Evolutionary conservation across 345 rosid genomes (phyloP).

Genomic region (Isatis tinctoria): DNA sequence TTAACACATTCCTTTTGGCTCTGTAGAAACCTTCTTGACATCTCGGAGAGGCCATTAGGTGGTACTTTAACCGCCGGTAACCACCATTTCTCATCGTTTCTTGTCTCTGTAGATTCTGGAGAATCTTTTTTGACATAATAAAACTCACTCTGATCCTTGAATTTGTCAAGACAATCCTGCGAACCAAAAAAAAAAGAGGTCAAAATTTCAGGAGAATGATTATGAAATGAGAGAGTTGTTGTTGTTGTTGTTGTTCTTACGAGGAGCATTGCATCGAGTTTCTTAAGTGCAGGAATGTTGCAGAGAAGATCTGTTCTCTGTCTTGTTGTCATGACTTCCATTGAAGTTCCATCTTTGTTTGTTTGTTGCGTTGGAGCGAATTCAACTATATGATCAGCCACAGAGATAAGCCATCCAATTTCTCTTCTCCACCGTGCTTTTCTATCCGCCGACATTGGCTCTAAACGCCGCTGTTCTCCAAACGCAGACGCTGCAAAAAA

Average conservation of each 20-base stretch:
- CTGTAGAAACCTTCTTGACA: constrained; percentile 61
- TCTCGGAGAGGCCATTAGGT: constrained; percentile 65
- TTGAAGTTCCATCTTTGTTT: constrained; percentile 47
- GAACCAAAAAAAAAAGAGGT: neutral
- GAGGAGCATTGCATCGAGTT: constrained; percentile 88
- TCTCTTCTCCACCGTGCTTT: constrained; percentile 62
- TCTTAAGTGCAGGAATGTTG: constrained; percentile 91
- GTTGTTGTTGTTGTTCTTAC: constrained; percentile 45
- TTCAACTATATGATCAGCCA: constrained; percentile 67
- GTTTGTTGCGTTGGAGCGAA: constrained; percentile 62
- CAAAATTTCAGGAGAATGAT: neutral
- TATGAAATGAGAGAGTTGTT: neutral
- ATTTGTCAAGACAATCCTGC: constrained; percentile 79
- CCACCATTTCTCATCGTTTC: constrained; percentile 93
- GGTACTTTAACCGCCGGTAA: constrained; percentile 78
- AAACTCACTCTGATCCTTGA: constrained; percentile 70
- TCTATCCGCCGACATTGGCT: constrained; percentile 60
- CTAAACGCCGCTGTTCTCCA: constrained; percentile 47
- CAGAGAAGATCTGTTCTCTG: constrained; percentile 83
- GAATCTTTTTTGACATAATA: constrained; percentile 61
- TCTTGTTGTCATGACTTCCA: constrained; percentile 81
- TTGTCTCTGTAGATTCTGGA: constrained; percentile 50
- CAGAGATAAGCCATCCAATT: constrained; percentile 66
- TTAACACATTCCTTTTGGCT: constrained; percentile 81
- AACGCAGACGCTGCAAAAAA: constrained; percentile 38